A percentile compares a stretch with the other conserved stretches of the same genome.
Evolutionary conservation across 2,329 filamentous ascomycete genomes (phyloP).

Genomic region (Pseudomassariella vexata): DNA sequence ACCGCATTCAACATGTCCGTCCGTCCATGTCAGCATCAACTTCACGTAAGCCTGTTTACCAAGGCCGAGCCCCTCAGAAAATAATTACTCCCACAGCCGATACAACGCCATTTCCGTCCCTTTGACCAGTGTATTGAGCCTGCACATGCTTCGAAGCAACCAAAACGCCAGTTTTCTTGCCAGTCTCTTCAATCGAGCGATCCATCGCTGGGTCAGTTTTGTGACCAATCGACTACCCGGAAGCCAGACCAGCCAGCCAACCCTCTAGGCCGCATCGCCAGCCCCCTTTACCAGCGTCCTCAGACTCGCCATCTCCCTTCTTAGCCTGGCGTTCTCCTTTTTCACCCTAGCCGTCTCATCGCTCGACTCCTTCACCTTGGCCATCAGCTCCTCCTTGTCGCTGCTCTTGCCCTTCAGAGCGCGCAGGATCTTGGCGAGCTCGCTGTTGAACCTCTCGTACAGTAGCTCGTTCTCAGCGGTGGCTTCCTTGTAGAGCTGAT

Average conservation of each 20-base stretch:
- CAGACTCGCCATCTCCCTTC: conserved; percentile 73
- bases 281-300: conserved; percentile 46
- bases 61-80: too few relatives aligned
- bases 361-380: conserved; percentile 63
- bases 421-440: conserved; percentile 76
- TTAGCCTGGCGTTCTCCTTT: conserved; percentile 80
- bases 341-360: conserved; percentile 74
- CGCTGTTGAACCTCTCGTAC: conserved; percentile 89
- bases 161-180: too few relatives aligned
- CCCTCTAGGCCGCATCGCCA: conserved; percentile 6
- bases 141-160: too few relatives aligned
- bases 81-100: too few relatives aligned
- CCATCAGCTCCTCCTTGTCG: conserved; percentile 72
- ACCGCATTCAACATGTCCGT: too few relatives aligned
- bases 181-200: too few relatives aligned
- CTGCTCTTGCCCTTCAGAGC: conserved; percentile 67
- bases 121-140: too few relatives aligned
- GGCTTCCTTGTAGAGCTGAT: conserved; percentile 78
- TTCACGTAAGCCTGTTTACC: too few relatives aligned
- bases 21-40: too few relatives aligned
- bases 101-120: too few relatives aligned
- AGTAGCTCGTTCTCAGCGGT: conserved; percentile 89
- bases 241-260: conserved; percentile 3
- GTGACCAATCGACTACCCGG: too few relatives aligned
- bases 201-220: too few relatives aligned